These are phyloP conservation scores for Coemansia sp. DNA, from an alignment of 192 early-diverging fungal species.

Conservation along the genomic window DNA sequence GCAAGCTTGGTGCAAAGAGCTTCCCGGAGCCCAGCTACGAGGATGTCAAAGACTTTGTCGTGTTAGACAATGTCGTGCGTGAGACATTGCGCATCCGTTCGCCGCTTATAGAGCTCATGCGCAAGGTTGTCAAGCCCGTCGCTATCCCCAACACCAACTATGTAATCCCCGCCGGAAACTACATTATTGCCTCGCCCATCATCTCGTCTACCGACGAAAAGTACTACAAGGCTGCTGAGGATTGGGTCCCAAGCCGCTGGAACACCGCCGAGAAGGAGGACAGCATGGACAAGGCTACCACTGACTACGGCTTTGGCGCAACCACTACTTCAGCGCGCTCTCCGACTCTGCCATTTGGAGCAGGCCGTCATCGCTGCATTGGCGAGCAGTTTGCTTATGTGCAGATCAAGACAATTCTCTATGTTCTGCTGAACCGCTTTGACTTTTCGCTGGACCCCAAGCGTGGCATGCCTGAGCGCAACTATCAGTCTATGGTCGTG, in stretches of 20 bases:
- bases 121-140: constrained; percentile 78
- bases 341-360: constrained; percentile 95
- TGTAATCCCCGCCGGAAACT: constrained; percentile 88
- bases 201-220: constrained; percentile 77
- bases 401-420: constrained; percentile 93
- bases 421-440: constrained; percentile 78
- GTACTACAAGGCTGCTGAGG: constrained; percentile 77
- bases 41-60: constrained; percentile 66
- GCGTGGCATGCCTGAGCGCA: constrained; percentile 74
- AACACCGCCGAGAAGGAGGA: constrained; percentile 57
- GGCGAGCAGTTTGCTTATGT: constrained; percentile 95
- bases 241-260: constrained; percentile 84
- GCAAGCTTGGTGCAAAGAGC: constrained; percentile 47
- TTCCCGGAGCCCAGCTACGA: constrained; percentile 65
- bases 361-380: constrained; percentile 97
- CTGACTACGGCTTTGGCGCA: constrained; percentile 78
- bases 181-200: constrained; percentile 79
- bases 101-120: constrained; percentile 91
- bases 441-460: constrained; percentile 65
- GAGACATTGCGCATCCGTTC: constrained; percentile 93
- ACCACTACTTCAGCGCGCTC: constrained; percentile 66
- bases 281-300: constrained; percentile 55
- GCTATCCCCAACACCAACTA: constrained; percentile 73
- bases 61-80: constrained; percentile 82
- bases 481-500: constrained; percentile 92